Evolutionary conservation across 306 rosid genomes (phyloP), one percentile per base, ranked within the genome.

Genomic region (Cicer judaicum): DNA sequence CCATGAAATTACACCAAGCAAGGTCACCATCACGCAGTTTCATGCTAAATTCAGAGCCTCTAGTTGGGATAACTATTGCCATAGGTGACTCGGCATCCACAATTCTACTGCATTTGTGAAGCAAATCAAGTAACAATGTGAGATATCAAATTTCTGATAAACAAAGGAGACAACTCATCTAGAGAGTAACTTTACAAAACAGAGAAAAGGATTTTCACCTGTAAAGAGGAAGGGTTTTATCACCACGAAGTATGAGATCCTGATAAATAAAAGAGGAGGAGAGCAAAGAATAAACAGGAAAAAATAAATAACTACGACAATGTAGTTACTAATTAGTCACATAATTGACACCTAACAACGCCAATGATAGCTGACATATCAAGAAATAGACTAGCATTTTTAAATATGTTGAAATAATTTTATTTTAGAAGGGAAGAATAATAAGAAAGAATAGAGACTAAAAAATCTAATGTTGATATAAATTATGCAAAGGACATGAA

Each of bases 191-290:
- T 73, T 29, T 49, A 36, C 61, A 29, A 46, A 69, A 71, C 57
- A 74, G 70, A 49, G 53, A 50, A 55, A 44, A 34, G 71, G 40
- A 64, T 79, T 80, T 72, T 85, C 75, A 93, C 97, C 98, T 89
- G 80, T 91, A 94, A 76, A 94, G 85, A 39, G 97, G 96, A 66
- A 94, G 76, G 61, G 84, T 81, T 87, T 87, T 94, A 77, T 90
- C 92, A 12, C 96, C 98, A 66, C 97, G 97, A 72, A 87, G 81
- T 56, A 94, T 91, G 46, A 90, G 78, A 88, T 94, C 98, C 98
- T 94, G 87, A 78, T 7, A 53, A 53, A 75, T 68, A 48, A 53
- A 70, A 73, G 11, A 40, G 14, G 5, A 29, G 34, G 66, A 16
- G 63, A 39, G 38, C 10, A 34, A 65, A 44, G 41, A 62, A 65